Evolutionary conservation across 345 rosid genomes (phyloP).

Genomic region (Pelargonium nanum): DNA sequence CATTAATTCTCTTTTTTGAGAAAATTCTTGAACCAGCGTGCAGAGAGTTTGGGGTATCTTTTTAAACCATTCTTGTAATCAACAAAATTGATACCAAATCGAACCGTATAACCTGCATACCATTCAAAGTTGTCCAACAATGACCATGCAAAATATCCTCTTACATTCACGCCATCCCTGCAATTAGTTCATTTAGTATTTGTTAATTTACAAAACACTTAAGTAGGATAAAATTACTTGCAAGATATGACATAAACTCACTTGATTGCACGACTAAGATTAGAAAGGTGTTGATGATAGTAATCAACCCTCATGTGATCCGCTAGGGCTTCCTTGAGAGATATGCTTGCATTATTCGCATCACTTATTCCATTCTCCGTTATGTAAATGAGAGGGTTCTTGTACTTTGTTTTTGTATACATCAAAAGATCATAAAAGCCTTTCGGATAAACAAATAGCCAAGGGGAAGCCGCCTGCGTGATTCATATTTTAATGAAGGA

Average conservation of each 20-base stretch:
- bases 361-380: constrained; percentile 35
- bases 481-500: no score
- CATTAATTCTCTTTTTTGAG: no score
- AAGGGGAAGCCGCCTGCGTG: constrained; percentile 18
- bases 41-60: constrained; percentile 10
- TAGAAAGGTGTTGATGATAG: constrained; percentile 21
- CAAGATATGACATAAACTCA: no score
- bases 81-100: constrained; percentile 13
- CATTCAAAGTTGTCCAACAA: constrained; percentile 16
- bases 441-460: constrained; percentile 20
- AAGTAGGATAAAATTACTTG: no score
- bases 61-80: constrained; percentile 11
- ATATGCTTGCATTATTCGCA: constrained; percentile 16
- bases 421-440: constrained; percentile 17
- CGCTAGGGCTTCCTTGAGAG: constrained; percentile 21
- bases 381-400: constrained; percentile 28
- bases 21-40: constrained; percentile 13
- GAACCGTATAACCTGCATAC: constrained; percentile 6
- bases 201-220: no score
- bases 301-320: constrained; percentile 27
- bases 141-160: constrained; percentile 16
- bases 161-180: constrained; percentile 11
- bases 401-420: constrained; percentile 22
- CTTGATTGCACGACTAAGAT: constrained; percentile 23
- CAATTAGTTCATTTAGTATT: no score